Evolutionary conservation across 495 filamentous ascomycete genomes (phyloP).

Genomic region (Xylona heveae): DNA sequence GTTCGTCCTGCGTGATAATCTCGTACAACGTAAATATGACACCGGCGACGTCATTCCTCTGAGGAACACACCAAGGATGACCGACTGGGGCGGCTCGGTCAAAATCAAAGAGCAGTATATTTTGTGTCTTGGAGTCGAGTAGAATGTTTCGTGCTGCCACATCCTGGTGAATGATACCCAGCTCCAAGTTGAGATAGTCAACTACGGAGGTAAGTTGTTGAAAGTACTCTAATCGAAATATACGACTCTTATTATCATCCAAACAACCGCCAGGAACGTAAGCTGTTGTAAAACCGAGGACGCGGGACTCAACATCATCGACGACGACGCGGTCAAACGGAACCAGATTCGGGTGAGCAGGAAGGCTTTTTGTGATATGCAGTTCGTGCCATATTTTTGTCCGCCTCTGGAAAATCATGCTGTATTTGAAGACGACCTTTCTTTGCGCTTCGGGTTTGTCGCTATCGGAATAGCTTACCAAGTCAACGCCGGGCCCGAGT

Average conservation of each 20-base stretch:
- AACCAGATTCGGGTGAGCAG: constrained; percentile 16
- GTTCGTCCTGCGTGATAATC: constrained; percentile 18
- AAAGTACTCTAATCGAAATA: constrained; percentile 20
- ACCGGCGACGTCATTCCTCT: constrained; percentile 18
- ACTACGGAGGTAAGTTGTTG: constrained; percentile 16
- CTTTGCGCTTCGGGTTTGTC: too few species aligned
- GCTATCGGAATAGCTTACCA: too few species aligned
- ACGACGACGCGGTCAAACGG: constrained; percentile 18
- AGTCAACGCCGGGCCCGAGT: too few species aligned
- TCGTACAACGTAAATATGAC: constrained; percentile 20
- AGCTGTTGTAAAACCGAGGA: constrained; percentile 20
- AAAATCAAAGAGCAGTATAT: constrained; percentile 21
- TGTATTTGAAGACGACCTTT: too few species aligned
- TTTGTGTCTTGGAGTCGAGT: constrained; percentile 13
- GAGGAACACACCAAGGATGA: too few species aligned
- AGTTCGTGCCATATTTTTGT: constrained; percentile 21
- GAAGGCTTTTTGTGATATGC: constrained; percentile 15
- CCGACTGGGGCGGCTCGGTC: constrained; percentile 11
- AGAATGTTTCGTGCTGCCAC: constrained; percentile 19
- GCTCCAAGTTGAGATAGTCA: constrained; percentile 19
- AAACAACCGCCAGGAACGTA: constrained; percentile 17
- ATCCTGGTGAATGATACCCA: constrained; percentile 20
- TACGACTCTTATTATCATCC: constrained; percentile 8
- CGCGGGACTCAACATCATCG: constrained; percentile 13
- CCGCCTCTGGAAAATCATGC: too few species aligned